Evolutionary conservation across 2,329 filamentous ascomycete species (phyloP).

Genomic region (Fusarium xyrophilum): DNA sequence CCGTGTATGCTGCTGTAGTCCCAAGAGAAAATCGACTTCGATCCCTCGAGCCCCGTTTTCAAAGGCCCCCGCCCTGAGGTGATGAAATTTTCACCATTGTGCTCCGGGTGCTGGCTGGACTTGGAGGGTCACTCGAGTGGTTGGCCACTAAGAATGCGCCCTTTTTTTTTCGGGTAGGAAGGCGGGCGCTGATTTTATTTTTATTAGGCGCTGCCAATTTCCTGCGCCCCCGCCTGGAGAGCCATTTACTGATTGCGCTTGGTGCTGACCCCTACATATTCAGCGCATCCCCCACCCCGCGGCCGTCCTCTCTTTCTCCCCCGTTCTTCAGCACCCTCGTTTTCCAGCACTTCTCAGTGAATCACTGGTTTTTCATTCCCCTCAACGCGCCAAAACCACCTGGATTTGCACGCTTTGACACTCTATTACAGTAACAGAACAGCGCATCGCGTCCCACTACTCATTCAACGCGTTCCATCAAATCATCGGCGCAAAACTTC

Average conservation of each 20-base stretch:
- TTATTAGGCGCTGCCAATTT: constrained; percentile 29
- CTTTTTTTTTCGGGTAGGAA: constrained; percentile 25
- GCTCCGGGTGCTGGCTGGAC: constrained; percentile 12
- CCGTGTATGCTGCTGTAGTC: constrained; percentile 12
- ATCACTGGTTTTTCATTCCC: constrained; percentile 26
- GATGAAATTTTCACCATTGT: constrained; percentile 27
- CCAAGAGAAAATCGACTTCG: not conserved
- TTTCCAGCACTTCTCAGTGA: constrained; percentile 35
- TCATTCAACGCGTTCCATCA: constrained; percentile 22
- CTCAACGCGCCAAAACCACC: constrained; percentile 39
- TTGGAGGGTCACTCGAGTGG: constrained; percentile 17
- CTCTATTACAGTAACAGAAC: constrained; percentile 23
- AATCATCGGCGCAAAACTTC: constrained; percentile 6
- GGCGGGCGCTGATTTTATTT: constrained; percentile 21
- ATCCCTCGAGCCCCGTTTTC: constrained; percentile 27
- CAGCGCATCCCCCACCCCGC: constrained; percentile 47
- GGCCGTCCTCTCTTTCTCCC: constrained; percentile 42
- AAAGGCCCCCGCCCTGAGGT: constrained; percentile 26
- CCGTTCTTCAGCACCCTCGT: constrained; percentile 42
- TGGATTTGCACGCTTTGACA: constrained; percentile 39
- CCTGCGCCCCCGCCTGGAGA: constrained; percentile 31
- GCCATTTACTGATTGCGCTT: constrained; percentile 45
- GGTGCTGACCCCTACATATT: constrained; percentile 47
- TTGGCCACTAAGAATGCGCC: constrained; percentile 32
- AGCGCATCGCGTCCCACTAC: constrained; percentile 33